Evolutionary conservation across 2,329 filamentous ascomycete species (phyloP).

Genomic region (Xylariomycetidae sp.): DNA sequence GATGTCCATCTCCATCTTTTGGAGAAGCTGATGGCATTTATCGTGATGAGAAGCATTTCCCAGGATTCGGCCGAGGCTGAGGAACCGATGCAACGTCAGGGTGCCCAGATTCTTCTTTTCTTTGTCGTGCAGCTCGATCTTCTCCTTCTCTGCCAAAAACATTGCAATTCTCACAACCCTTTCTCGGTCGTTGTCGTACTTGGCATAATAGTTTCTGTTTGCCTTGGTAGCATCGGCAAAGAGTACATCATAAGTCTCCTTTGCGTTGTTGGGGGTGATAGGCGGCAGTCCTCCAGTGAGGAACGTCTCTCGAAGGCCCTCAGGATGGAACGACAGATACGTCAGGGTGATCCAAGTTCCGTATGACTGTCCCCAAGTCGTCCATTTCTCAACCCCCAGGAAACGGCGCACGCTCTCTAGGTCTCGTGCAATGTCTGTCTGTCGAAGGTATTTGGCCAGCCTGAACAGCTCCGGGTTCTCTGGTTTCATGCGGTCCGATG

Average conservation of each 20-base stretch:
- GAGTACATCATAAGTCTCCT: conserved; percentile 33
- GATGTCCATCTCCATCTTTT: conserved; percentile 1
- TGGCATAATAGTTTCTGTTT: conserved; percentile 35
- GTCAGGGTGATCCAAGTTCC: conserved; percentile 66
- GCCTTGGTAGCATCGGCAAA: conserved; percentile 54
- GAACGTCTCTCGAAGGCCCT: conserved; percentile 58
- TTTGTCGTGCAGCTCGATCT: too few relatives aligned
- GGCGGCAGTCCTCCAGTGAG: conserved; percentile 63
- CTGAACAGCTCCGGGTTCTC: conserved; percentile 38
- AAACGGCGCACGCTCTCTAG: conserved; percentile 60
- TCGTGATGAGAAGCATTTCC: conserved; percentile 2
- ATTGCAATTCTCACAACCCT: background rate
- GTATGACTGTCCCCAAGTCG: conserved; percentile 64
- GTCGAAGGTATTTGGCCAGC: conserved; percentile 48
- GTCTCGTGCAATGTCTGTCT: conserved; percentile 67
- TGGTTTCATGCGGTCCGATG: conserved; percentile 13
- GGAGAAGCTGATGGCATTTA: background rate
- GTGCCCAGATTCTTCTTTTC: too few relatives aligned
- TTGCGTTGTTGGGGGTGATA: conserved; percentile 43
- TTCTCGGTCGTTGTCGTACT: background rate
- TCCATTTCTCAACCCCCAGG: conserved; percentile 48
- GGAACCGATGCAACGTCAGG: conserved; percentile 52
- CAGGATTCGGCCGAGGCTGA: conserved; percentile 58
- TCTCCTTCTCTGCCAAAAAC: conserved; percentile 9
- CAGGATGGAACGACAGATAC: conserved; percentile 62